Evolutionary conservation across 768 basidiomycete genomes (phyloP), one percentile per base, ranked within the genome.

Genomic region (Tricholoma flavovirens): DNA sequence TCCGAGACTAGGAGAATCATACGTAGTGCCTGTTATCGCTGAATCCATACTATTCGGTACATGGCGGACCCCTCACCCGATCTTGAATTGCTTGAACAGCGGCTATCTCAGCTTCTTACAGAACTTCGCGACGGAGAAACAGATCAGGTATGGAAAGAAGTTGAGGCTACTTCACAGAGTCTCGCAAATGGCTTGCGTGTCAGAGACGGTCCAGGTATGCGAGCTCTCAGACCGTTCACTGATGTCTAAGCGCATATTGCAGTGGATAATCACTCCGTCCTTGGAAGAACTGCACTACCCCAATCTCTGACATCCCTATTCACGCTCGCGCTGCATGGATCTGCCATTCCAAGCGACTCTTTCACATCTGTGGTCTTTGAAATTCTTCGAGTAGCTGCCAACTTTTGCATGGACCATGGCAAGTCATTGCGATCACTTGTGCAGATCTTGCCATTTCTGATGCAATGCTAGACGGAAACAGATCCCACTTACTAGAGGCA

Each of bases 321-420:
- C 24, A 75, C 77, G 33, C 70, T 76, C 40, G 82, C 84, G 6
- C 71, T 87, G 19, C 73, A 77, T 55, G 81, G 77, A 42, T 66
- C 77, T 5, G 59, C 76, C 17, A 73, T 77, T 46, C 81, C 83
- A 5, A 70, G 67, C 53, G 70, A 75, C 26, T 58, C 69, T n/a
- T 78, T 76, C 56, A 75, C 81, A 50, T 64, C 78, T 8, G 78
- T 80, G 9, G 74, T 84, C 21, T 81, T 80, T 57, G 88, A 93
- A 66, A 71, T 91, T 29, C 78, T 93, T 53, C 80, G 91, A 56
- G 83, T 91, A 12, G 83, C 83, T 22, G 91, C 91, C 11, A 93
- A 93, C 69, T 70, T 93, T 15, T 91, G 88, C 69, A 84, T 90
- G 72, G 89, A 93, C 66, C 89, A 93, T 62, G 84, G 89, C 84